Evolutionary conservation across 139 green algal genomes (phyloP).

Genomic region (Micractinium sp.): DNA sequence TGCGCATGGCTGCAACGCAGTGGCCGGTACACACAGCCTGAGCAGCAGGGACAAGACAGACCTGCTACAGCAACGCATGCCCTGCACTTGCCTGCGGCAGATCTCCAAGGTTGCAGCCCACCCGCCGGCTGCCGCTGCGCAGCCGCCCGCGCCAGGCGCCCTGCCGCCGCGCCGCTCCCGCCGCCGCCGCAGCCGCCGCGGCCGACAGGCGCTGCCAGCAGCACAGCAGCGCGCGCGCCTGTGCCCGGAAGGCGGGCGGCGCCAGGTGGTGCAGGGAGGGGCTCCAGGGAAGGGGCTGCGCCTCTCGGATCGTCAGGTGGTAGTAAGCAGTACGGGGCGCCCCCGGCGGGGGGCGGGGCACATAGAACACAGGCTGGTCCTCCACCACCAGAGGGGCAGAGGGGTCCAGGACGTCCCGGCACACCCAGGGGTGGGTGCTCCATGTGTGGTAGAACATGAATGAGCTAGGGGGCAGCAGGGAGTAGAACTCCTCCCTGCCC

Average conservation of each 20-base stretch:
- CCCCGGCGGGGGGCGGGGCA: background rate
- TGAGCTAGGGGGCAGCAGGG: background rate
- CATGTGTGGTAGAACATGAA: background rate
- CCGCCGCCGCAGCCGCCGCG: background rate
- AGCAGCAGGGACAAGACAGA: too few species aligned
- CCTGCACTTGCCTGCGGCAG: background rate
- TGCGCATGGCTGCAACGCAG: too few species aligned
- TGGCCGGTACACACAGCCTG: too few species aligned
- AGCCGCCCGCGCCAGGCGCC: background rate
- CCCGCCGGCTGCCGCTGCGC: constrained; percentile 1
- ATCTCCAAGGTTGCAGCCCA: background rate
- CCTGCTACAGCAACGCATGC: too few species aligned
- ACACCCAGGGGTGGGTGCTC: background rate
- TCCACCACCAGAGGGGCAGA: background rate
- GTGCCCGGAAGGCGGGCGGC: background rate
- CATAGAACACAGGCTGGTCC: background rate
- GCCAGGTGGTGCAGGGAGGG: background rate
- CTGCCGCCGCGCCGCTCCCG: background rate
- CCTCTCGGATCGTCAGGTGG: background rate
- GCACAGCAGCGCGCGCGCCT: background rate
- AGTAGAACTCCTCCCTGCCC: background rate
- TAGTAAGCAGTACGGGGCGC: background rate
- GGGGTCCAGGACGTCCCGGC: background rate
- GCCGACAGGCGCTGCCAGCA: background rate
- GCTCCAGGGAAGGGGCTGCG: background rate